Base-by-base conservation (phyloP, 192 early-diverging fungal species). In the Dissophora ornata region DNA sequence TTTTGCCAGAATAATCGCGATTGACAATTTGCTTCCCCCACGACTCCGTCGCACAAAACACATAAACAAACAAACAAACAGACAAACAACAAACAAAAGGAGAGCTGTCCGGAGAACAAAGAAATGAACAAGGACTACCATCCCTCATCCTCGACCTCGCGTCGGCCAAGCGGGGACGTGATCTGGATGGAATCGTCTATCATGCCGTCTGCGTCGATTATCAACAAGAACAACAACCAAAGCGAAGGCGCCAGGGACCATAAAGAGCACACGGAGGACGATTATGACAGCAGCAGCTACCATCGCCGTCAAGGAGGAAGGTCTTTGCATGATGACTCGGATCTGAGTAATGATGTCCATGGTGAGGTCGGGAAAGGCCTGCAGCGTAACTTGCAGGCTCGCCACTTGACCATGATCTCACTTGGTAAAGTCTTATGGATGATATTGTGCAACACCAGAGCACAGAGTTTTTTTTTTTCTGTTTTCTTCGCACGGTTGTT, bases 321-420 rank as follows among this genome's bases (percentile, higher is more conserved):
- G 1, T 62, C 57, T 9, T 33, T 71, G 11, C 44, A 71, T 9
- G 57, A 77, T 21, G 63, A 67, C 28, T 2, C 46, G 15, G 65
- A 60, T 21, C 15, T 44, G 4, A 30, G 36, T 11, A 28, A 46
- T 4, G 22, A 33, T 10, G 24, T 40, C 80, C 7, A 41, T n/a
- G 40, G 40, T n/a, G 41, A 42, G 7, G 64, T 48, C 2, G 64
- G 57, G n/a, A 11, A 55, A 24, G 59, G 83, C 47, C 80, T 92
- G 18, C 80, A 91, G 68, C 87, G 91, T 32, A 83, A 80, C 63
- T 84, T 93, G 42, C 88, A 88, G 47, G 83, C 87, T 36, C 86
- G 91, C 19, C 91, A 93, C 69, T 85, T 92, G 83, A 78, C 83
- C 67, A 83, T 85, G 80, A 88, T 77, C 59, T 77, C 73, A 32